Percentiles rank a stretch among this genome's conserved stretches.
Evolutionary conservation across 176 grass and related monocot genomes (phyloP).

Genomic region (Rhynchospora pubera): DNA sequence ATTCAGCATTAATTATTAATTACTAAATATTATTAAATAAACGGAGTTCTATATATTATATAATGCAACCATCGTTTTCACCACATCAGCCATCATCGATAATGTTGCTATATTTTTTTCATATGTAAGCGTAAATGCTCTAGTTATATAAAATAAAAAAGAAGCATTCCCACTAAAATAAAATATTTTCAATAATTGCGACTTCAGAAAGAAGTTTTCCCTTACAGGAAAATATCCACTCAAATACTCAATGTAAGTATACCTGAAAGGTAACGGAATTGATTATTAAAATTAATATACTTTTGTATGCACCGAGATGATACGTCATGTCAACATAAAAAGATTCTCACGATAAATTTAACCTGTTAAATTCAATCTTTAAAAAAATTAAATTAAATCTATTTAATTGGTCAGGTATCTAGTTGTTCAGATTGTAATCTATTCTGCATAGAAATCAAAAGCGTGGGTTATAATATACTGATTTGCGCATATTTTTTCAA

Average conservation of each 20-base stretch:
- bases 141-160: not conserved
- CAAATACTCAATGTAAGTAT: not conserved
- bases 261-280: not conserved
- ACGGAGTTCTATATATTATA: not conserved
- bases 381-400: no score
- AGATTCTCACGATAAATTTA: not conserved
- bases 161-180: not conserved
- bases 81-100: not conserved
- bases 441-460: no score
- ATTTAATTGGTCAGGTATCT: no score
- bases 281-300: not conserved
- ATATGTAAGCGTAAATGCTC: not conserved
- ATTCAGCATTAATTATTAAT: not conserved
- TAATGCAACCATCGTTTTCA: not conserved
- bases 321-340: not conserved
- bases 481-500: no score
- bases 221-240: not conserved
- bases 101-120: not conserved
- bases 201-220: not conserved
- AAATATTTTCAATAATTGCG: not conserved
- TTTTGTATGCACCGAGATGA: not conserved
- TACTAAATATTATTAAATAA: not conserved
- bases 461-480: no score
- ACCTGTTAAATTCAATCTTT: not conserved
- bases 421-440: no score